Evolutionary conservation across 257 asterid genomes (phyloP).

Genomic region (Petunia secreta): DNA sequence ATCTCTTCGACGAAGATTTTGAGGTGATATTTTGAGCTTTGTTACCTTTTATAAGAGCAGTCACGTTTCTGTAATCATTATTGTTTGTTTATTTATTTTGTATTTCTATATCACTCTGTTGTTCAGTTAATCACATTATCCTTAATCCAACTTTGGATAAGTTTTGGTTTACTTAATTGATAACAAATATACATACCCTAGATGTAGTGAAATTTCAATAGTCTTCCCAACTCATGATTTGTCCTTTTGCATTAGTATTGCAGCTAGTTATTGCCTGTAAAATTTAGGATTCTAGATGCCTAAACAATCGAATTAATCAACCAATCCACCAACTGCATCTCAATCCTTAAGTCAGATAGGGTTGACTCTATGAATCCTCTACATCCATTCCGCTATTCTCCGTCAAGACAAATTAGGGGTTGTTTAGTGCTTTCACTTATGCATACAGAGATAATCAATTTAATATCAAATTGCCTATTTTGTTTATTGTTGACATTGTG

Average conservation of each 20-base stretch:
- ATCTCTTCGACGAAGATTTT: constrained; percentile 41
- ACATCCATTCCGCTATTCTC: not conserved
- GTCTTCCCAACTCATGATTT: not conserved
- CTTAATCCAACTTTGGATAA: constrained; percentile 17
- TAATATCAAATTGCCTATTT: not conserved
- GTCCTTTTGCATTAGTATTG: not conserved
- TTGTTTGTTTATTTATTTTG: not conserved
- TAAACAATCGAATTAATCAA: not conserved
- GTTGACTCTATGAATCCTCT: not conserved
- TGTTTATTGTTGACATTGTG: not conserved
- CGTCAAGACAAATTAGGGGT: not conserved
- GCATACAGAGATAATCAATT: not conserved
- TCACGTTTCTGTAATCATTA: not conserved
- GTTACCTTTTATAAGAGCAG: not conserved
- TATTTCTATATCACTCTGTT: not conserved
- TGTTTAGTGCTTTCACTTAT: not conserved
- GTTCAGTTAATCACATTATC: not conserved
- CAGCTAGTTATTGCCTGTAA: not conserved
- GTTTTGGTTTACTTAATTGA: not conserved
- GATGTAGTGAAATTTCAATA: constrained; percentile 17
- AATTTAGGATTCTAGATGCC: not conserved
- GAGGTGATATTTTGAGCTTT: constrained; percentile 38
- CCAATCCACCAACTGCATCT: not conserved
- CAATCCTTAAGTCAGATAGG: not conserved
- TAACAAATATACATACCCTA: not conserved